phyloP scores from a whole-genome alignment of 345 rosid genomes.

The Populus simonii region DNA sequence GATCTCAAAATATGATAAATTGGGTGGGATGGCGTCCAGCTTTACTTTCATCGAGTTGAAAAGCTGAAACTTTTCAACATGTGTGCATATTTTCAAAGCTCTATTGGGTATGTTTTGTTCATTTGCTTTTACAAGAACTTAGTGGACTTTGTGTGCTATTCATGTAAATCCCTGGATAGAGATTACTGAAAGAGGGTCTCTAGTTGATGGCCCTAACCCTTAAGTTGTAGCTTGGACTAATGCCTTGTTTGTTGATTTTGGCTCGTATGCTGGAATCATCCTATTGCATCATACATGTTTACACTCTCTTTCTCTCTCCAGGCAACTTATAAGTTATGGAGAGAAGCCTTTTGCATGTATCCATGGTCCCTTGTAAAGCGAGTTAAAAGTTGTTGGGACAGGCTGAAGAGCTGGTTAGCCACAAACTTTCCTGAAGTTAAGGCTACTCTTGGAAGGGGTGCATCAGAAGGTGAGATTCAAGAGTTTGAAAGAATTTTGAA shows the following conservation, averaged over 20 bases:
- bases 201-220: background rate
- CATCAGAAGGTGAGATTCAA: slow-evolving; percentile 58
- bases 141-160: background rate
- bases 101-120: background rate
- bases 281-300: background rate
- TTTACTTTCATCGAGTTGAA: background rate
- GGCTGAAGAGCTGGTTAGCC: slow-evolving; percentile 55
- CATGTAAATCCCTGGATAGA: background rate
- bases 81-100: background rate
- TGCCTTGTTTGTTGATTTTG: background rate
- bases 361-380: slow-evolving; percentile 80
- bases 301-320: slow-evolving; percentile 7
- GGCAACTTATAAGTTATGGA: slow-evolving; percentile 67
- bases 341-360: slow-evolving; percentile 67
- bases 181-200: background rate
- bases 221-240: background rate
- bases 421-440: slow-evolving; percentile 67
- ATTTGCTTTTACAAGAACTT: background rate
- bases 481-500: slow-evolving; percentile 45
- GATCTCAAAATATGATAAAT: background rate
- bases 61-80: background rate
- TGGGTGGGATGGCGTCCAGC: background rate
- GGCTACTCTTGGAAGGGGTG: slow-evolving; percentile 71
- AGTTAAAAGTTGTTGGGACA: slow-evolving; percentile 73
- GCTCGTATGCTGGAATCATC: background rate